Evolutionary conservation across 73 alveolate species (phyloP).

Genomic region (Durusdinium trenchii): DNA sequence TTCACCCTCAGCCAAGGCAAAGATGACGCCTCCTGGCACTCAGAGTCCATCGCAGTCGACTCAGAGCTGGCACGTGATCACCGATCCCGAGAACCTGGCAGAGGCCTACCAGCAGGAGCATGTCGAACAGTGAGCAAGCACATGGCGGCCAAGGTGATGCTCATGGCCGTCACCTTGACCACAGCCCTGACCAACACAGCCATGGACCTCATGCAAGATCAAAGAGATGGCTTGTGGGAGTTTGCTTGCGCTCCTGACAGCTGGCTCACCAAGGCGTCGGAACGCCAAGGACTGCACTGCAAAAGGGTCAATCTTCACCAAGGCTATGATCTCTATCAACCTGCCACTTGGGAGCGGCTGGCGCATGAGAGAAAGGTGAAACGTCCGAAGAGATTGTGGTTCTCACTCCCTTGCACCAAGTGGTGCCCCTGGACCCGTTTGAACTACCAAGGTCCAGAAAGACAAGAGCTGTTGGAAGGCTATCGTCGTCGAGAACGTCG

Average conservation of each 20-base stretch:
- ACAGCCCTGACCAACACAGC: background rate
- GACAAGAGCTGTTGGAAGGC: background rate
- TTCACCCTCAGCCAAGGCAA: background rate
- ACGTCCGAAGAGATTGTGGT: background rate
- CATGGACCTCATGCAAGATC: background rate
- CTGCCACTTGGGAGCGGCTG: background rate
- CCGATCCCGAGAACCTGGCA: background rate
- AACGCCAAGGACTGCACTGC: background rate
- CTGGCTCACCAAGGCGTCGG: background rate
- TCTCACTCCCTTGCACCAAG: background rate
- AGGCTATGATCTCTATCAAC: background rate
- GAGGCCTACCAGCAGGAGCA: background rate
- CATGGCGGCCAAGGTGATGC: background rate
- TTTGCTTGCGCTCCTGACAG: background rate
- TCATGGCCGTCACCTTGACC: background rate
- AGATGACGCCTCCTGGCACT: background rate
- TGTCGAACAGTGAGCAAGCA: background rate
- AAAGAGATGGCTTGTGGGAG: constrained; percentile 16
- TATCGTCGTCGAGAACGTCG: background rate
- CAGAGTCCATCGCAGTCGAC: background rate
- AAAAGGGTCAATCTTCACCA: background rate
- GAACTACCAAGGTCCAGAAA: background rate
- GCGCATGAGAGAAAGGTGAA: background rate
- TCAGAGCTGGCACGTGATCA: background rate
- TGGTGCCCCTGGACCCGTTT: constrained; percentile 8